Base-by-base conservation (phyloP, 805 yeast species). In the Kuraishia capsulata region DNA sequence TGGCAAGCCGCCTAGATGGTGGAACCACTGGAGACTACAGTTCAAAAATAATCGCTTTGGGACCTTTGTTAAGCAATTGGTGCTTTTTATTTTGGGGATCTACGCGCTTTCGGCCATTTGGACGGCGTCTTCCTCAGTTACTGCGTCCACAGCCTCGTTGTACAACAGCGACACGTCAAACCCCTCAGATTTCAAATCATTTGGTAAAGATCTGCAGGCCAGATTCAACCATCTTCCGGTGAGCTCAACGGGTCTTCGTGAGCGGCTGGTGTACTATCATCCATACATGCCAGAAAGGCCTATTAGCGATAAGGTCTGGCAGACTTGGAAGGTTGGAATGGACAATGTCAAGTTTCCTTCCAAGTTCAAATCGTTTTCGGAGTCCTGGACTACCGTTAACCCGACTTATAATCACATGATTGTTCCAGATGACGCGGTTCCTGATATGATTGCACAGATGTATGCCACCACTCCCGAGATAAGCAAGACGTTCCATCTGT, bases 251-350 rank as follows among this genome's bases (percentile, higher is more conserved):
- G 10, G 10, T 8, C 26, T 68, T 35, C 55, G 82, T 33, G 77
- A 74, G 30, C 86, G 83, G 53, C 65, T 89, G 44, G 68, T 81
- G 16, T 76, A 59, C 53, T 72, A 81, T 47, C 84, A 76, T 53
- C 95, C 96, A 0, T 90, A 89, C 59, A 81, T 81, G 43, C 64
- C 78, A 1, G 42, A 61, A 4, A 64, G 70, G 24, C 73, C 74
- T 23, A 74, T 88, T 41, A 94, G 96, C 0, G 82, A 79, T 17
- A 73, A 74, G 46, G 76, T 90, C 30, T 90, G 97, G 96, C 97
- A 90, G 60, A 79, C 96, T 1, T 90, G 97, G 96, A 90, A 88
- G 59, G 77, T 71, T 35, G 76, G 75, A 14, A 51, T 71, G 35
- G 65, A 67, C 30, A 81, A 81, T 44, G 65, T 63, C 17, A 53